Base-by-base conservation (phyloP, 768 basidiomycete species). In the Termitomyces sp. region DNA sequence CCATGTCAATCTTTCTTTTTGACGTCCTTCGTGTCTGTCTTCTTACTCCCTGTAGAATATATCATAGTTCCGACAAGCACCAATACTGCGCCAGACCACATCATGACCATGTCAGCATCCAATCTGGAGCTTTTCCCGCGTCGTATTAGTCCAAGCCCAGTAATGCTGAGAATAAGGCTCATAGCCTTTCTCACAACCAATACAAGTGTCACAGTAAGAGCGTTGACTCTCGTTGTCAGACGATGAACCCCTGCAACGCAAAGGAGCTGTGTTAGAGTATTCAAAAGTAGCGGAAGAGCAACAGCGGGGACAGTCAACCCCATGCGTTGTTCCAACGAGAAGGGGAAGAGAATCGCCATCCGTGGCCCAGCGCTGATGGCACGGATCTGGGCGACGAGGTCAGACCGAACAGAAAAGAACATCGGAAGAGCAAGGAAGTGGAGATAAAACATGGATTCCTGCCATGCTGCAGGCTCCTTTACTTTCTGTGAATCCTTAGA, bases 401-500 rank as follows among this genome's bases (percentile, higher is more conserved):
- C 81, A 19, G 73, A 63, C 0, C 82, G 72, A 39, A 89, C 73
- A 55, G 82, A 81, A 57, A 79, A 58, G 73, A 94, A 93, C 76
- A 92, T 78, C 6, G 90, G 91, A 12, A 94, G 76, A 12, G 85
- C 82, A 52, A 93, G 80, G 64, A 86, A 83, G 70, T 94, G 91
- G 21, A 91, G 78, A 73, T 94, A 98, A 73, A 96, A 98, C 82
- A 98, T 84, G 49, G 84, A 86, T 71, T 97, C 94, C 65, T 88
- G 83, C 94, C 94, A 97, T 43, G 81, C 52, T 5, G 59, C 53
- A 27, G 51, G 43, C 21, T 45, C 52, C 30, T 57, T 44, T 17
- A 32, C 54, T n/a, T 23, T 48, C 42, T 34, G 37, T 17, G 28
- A 10, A 45, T 41, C 43, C 39, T 28, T n/a, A 12, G 23, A 2